Conservation (phyloP, 495 filamentous ascomycete genomes). For the Pyrenopolyporus hunteri region DNA sequence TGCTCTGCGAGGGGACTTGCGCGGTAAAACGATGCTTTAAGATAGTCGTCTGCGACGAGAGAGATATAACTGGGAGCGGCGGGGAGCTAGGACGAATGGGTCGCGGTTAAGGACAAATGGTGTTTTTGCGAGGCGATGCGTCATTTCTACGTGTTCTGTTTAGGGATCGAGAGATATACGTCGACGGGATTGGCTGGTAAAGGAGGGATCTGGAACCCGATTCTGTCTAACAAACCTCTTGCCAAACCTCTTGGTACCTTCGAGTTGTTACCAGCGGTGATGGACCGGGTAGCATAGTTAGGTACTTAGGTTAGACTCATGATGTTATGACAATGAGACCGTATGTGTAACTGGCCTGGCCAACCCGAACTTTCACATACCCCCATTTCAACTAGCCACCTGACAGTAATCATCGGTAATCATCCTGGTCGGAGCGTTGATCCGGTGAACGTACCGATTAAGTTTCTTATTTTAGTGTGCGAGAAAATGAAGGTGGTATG, state of each 20-base stretch:
- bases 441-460: too few relatives aligned
- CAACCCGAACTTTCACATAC: background rate
- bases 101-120: constrained; percentile 23
- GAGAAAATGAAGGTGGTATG: background rate
- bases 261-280: constrained; percentile 26
- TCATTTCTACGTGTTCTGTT: constrained; percentile 8
- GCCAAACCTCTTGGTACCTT: constrained; percentile 25
- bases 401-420: too few relatives aligned
- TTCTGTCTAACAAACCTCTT: constrained; percentile 28
- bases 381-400: too few relatives aligned
- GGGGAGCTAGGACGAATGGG: constrained; percentile 21
- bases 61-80: constrained; percentile 1
- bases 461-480: background rate
- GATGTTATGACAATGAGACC: constrained; percentile 36
- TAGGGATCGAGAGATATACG: constrained; percentile 12
- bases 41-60: constrained; percentile 6
- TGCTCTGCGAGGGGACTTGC: background rate
- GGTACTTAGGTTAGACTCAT: constrained; percentile 21
- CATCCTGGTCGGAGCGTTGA: too few relatives aligned
- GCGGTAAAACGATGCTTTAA: background rate
- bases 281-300: constrained; percentile 33
- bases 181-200: constrained; percentile 16
- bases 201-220: constrained; percentile 18
- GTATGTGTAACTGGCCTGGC: constrained; percentile 18
- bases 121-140: constrained; percentile 21